Evolutionary conservation across 768 basidiomycete species (phyloP).

Genomic region (Serendipita indica): DNA sequence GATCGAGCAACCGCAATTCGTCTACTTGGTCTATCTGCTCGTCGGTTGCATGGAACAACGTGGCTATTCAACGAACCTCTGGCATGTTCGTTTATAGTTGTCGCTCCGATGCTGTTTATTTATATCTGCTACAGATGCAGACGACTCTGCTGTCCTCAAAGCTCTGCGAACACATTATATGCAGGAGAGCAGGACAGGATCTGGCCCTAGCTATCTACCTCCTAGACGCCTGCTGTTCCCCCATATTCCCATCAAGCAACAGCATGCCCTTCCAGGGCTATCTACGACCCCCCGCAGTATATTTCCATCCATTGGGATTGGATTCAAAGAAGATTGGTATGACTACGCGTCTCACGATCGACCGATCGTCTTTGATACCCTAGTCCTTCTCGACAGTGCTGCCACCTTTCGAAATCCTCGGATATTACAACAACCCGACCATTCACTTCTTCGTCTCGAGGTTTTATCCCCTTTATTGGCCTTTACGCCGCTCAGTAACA

Average conservation of each 20-base stretch:
- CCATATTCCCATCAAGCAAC: background rate
- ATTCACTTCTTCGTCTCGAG: background rate
- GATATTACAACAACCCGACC: background rate
- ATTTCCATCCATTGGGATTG: background rate
- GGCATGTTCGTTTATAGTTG: background rate
- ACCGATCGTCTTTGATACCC: background rate
- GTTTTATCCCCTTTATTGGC: background rate
- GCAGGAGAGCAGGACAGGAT: background rate
- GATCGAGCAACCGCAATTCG: background rate
- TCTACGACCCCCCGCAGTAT: background rate
- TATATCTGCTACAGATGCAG: conserved; percentile 2
- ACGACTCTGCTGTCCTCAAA: background rate
- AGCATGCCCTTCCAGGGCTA: background rate
- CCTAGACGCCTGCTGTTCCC: background rate
- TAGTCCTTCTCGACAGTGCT: background rate
- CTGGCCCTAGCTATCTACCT: background rate
- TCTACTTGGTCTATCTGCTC: background rate
- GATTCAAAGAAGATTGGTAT: conserved; percentile 7
- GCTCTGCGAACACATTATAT: conserved; percentile 3
- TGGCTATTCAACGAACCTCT: conserved; percentile 4
- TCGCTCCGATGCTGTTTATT: background rate
- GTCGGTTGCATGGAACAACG: background rate
- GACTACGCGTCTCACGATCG: background rate
- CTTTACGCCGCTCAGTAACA: background rate
- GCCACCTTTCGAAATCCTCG: background rate